Evolutionary conservation across 164 flowering plant species (phyloP), one percentile per base, ranked within the genome.

Genomic region (Macadamia tetraphylla): DNA sequence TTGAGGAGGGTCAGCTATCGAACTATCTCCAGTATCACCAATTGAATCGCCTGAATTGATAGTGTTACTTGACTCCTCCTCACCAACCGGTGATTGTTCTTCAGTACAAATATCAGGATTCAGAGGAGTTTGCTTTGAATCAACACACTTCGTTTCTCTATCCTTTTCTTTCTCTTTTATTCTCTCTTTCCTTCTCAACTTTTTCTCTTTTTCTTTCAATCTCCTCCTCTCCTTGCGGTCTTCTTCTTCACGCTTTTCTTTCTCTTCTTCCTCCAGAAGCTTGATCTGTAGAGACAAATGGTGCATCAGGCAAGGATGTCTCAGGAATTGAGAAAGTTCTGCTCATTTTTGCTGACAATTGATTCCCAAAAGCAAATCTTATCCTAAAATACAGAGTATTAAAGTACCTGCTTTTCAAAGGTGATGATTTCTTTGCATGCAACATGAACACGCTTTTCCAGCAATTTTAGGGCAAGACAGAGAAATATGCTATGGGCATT

Each of bases 241-340:
- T 81, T 91, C 97, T 79, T 94, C 97, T 73, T 91, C 94, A 52
- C 85, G 94, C 70, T 90, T 94, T 81, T 94, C 99, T 76, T 84
- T 91, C 77, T 94, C 99, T 74, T 94, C 99, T 82, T 94, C 99
- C 81, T 94, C 97, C 64, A 94, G 97, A 78, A 94, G 96, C 76
- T 92, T 92, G 76, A 74, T 85, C 99, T 94, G 88, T 63, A 69
- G 62, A 62, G 48, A 71, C 66, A 76, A 73, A 62, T 59, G 30
- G 60, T 51, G 64, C 32, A 64, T 46, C 56, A 29, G 63, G 42
- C 67, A 6, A 66, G 72, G 30, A 70, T 15, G 35, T 58, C 49
- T 63, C 66, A 29, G 3, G 13, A 63, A 52, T 2, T 35, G 64
- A 9, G 18, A 48, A n/a, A 58, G 9, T 2, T 29, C 56, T 12